Evolutionary conservation across 345 rosid species (phyloP), one percentile per base, ranked within the genome.

Genomic region (Eutrema japonicum): DNA sequence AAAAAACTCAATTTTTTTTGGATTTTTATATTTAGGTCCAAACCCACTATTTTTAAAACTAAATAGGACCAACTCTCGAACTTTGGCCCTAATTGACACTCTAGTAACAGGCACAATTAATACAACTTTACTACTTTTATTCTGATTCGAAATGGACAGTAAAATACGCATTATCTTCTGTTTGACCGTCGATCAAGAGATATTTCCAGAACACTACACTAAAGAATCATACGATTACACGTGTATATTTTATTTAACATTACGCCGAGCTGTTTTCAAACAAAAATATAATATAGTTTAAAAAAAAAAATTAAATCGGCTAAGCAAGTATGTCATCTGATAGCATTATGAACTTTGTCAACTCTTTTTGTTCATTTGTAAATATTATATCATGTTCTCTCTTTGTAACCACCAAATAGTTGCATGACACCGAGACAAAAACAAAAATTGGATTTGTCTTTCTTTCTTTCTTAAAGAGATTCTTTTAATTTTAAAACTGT

Each of bases 251-350:
- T 12, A 14, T 4, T 9, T 10, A 64, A 3, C 57, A 55, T 33
- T 56, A 64, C 57, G 57, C 22, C 41, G 14, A 64, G 42, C 41
- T n/a, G 56, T 6, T 63, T 63, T 36, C 38, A 3, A 38, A 14
- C 27, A 11, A 2, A 60, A 27, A 36, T 0, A 32, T 4, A 32
- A 37, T 3, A 30, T 6, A n/a, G n/a, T n/a, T n/a, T n/a, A n/a
- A n/a, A n/a, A n/a, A n/a, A n/a, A n/a, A n/a, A n/a, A n/a, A n/a
- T n/a, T n/a, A n/a, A n/a, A n/a, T n/a, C 41, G 58, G 10, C 70
- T 65, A 64, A 64, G 77, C 77, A 64, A 73, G 49, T 73, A 73
- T 29, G 71, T 73, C 77, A 73, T 52, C 11, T 64, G 22, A 35
- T 46, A 46, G 29, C 64, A 54, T 53, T 41, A 63, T 63, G 32